Conservation (phyloP, 305 asterid genomes). For the Fraxinus velutina region DNA sequence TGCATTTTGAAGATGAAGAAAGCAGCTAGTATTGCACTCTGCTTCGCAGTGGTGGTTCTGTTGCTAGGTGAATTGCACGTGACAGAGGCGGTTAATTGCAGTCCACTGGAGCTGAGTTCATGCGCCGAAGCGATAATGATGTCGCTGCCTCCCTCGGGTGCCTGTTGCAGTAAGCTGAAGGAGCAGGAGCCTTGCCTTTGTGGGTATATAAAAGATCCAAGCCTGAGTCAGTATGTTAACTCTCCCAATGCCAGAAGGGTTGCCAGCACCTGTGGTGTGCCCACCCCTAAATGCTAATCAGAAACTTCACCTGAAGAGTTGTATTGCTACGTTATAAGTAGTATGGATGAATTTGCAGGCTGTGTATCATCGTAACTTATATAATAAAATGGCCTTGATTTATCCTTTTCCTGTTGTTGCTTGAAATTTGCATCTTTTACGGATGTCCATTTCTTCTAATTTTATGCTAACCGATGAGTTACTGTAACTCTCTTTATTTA, state of each 20-base stretch:
- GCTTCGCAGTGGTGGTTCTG: constrained; percentile 22
- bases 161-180: constrained; percentile 38
- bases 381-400: neutral
- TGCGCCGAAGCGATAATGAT: constrained; percentile 32
- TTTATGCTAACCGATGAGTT: no score
- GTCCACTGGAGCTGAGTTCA: constrained; percentile 28
- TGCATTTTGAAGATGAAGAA: constrained; percentile 25
- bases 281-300: constrained; percentile 25
- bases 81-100: constrained; percentile 36
- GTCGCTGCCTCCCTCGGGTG: constrained; percentile 17
- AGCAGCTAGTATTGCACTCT: neutral
- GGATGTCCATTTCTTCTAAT: no score
- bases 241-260: constrained; percentile 41
- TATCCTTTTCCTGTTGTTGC: neutral
- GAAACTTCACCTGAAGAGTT: neutral
- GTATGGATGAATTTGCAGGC: neutral
- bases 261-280: constrained; percentile 32
- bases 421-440: neutral
- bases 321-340: neutral
- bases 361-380: neutral
- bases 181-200: constrained; percentile 47
- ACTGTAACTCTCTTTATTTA: no score
- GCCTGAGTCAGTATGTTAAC: constrained; percentile 24
- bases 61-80: constrained; percentile 17
- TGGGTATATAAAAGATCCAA: constrained; percentile 35